Evolutionary conservation across 768 basidiomycete species (phyloP), one percentile per base, ranked within the genome.

Genomic region (Mycena capillaripes): DNA sequence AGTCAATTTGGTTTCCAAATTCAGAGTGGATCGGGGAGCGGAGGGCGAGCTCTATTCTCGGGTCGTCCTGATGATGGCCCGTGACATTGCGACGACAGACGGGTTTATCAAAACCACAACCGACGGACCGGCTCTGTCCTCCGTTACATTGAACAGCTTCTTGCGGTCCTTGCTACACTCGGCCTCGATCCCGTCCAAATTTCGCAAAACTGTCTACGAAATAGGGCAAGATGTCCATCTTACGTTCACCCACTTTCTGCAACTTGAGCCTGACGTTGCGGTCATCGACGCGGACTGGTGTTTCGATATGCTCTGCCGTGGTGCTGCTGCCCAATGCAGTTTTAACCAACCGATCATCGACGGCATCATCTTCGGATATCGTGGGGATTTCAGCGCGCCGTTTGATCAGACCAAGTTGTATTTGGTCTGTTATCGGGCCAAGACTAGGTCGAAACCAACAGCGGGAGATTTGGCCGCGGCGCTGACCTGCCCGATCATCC

Each of bases 251-350:
- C 63, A 65, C 17, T 65, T 65, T 23, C 6, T 65, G 16, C 34
- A 65, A 19, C 23, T 65, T n/a, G 23, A 36, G 2, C 50, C 36
- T 17, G 52, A 65, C 6, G 14, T 42, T 30, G 52, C 23, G 8
- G 30, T 65, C 16, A 34, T 65, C 27, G 63, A 65, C 36, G 32
- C 52, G 8, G 6, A 40, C 4, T 65, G 63, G 63, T 65, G 63
- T n/a, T 53, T 55, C 19, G 63, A 65, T 0, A 65, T 65, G 52
- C 38, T 65, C 2, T 65, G 63, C n/a, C 63, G 63, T 1, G 63
- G 63, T 11, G 50, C 63, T 7, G 63, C 63, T 3, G 63, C 52
- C 3, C 63, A 65, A 34, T 65, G 63, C 40, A 55, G 36, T 6
- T 65, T 65, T 19, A 10, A 14, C 4, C 63, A 65, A 38, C 63